These are phyloP conservation scores for Wickerhamiella dianesei DNA, from an alignment of 805 yeast genomes.

Conservation along the genomic window DNA sequence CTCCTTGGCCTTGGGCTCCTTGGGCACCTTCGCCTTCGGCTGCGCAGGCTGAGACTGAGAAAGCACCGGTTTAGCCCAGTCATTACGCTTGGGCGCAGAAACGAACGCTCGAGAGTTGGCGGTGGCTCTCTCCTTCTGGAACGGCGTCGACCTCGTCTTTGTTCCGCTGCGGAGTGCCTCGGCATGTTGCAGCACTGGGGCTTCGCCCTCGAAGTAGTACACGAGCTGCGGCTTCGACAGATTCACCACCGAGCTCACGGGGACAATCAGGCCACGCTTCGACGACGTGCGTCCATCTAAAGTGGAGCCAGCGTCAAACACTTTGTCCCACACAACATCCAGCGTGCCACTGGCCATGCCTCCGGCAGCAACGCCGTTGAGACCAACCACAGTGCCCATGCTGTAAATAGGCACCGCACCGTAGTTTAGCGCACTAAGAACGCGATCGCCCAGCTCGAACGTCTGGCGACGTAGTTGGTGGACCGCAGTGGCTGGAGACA, in stretches of 20 bases:
- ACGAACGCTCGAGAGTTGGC: background rate
- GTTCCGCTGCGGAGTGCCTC: background rate
- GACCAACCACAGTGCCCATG: constrained; percentile 79
- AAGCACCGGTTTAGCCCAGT: no score
- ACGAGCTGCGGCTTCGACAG: constrained; percentile 61
- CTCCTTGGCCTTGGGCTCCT: background rate
- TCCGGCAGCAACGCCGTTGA: constrained; percentile 27
- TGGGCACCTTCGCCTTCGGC: no score
- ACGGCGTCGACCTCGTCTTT: background rate
- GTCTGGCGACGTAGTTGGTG: constrained; percentile 59
- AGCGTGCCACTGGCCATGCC: constrained; percentile 35
- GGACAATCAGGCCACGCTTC: constrained; percentile 74
- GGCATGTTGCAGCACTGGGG: background rate
- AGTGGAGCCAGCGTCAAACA: constrained; percentile 68
- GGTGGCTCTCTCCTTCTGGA: background rate
- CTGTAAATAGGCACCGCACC: constrained; percentile 83
- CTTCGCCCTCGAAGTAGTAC: constrained; percentile 41
- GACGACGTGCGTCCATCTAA: constrained; percentile 65
- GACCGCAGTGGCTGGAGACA: constrained; percentile 61
- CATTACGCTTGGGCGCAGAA: constrained; percentile 6
- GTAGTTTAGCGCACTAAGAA: constrained; percentile 66
- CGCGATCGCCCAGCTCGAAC: constrained; percentile 81
- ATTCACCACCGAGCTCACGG: constrained; percentile 69
- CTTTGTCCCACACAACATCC: constrained; percentile 72
- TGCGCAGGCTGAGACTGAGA: no score